These are phyloP conservation scores for Paraurostyla sp. DNA, from an alignment of 73 alveolate species.

Conservation along the genomic window DNA sequence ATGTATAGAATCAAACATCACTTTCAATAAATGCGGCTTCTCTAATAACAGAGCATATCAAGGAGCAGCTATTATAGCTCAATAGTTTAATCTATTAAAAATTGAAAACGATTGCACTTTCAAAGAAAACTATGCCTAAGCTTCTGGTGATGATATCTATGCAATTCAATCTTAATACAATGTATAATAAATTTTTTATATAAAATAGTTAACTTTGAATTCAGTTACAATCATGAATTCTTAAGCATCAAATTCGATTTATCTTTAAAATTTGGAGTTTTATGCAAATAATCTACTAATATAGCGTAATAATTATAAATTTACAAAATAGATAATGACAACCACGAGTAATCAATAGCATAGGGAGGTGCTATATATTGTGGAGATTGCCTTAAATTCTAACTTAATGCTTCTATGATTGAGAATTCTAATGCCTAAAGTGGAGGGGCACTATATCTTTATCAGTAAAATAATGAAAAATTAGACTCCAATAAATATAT, in stretches of 20 bases:
- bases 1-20: background rate
- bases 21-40: background rate
- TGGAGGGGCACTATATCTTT: slow-evolving; percentile 17
- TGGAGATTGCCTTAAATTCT: background rate
- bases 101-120: background rate
- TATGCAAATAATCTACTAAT: background rate
- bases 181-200: background rate
- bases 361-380: background rate
- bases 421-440: background rate
- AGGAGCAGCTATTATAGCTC: slow-evolving; percentile 7
- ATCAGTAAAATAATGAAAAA: background rate
- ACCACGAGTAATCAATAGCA: background rate
- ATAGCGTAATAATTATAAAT: background rate
- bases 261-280: background rate
- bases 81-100: background rate
- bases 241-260: background rate
- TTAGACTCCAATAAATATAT: background rate
- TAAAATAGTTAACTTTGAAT: background rate
- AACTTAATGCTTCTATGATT: background rate
- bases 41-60: background rate
- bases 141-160: background rate
- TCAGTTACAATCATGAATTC: background rate
- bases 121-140: background rate
- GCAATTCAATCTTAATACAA: background rate
- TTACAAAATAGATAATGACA: background rate